phyloP scores from a whole-genome alignment of 176 grass and related monocot species.

The Cymbopogon citratus region DNA sequence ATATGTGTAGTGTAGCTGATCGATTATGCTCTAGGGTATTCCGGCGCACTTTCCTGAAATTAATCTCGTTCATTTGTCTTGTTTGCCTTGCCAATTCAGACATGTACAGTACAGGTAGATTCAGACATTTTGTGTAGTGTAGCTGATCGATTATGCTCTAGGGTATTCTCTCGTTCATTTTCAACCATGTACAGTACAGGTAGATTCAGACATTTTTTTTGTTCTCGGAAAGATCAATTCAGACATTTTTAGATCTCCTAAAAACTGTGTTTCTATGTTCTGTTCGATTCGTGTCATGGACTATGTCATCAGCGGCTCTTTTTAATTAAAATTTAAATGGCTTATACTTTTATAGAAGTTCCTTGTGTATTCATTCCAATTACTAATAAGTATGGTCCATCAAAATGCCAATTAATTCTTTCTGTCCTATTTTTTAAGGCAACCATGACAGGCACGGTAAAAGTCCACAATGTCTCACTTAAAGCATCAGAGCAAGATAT shows the following conservation, averaged over 20 bases:
- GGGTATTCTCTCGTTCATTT: not conserved
- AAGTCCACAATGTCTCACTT: constrained; percentile 73
- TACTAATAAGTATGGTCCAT: not conserved
- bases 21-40: not conserved
- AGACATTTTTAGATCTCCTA: not conserved
- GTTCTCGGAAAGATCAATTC: too few relatives aligned
- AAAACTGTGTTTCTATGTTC: not conserved
- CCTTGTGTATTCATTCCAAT: not conserved
- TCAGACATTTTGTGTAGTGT: not conserved
- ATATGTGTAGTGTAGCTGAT: too few relatives aligned
- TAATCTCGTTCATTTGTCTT: constrained; percentile 5
- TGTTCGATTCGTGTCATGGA: not conserved
- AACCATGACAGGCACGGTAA: constrained; percentile 52
- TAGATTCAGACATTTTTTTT: not conserved
- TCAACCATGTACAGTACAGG: not conserved
- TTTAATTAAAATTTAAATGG: not conserved
- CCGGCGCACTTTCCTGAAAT: not conserved
- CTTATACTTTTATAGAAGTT: not conserved
- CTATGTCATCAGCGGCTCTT: too few relatives aligned
- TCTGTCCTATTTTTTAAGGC: constrained; percentile 12
- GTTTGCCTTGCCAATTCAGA: not conserved
- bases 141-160: not conserved
- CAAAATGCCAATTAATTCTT: not conserved
- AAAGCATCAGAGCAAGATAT: constrained; percentile 57
- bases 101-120: not conserved